These are phyloP conservation scores for Populus alba DNA, from an alignment of 345 rosid species.

Conservation along the genomic window DNA sequence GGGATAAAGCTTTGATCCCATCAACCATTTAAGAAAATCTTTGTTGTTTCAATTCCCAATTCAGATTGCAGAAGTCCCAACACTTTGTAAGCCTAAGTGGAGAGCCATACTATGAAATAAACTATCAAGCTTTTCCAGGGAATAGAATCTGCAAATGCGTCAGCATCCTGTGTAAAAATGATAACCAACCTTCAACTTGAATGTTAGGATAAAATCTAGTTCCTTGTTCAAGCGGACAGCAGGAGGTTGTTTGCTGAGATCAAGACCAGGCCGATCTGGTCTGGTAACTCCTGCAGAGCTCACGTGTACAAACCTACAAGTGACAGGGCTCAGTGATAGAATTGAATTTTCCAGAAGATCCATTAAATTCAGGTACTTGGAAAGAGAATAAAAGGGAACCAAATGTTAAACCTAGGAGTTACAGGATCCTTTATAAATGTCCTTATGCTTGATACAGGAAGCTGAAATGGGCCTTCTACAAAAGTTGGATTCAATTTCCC, in stretches of 20 bases:
- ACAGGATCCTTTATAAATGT: constrained; percentile 72
- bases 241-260: constrained; percentile 90
- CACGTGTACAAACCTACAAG: constrained; percentile 82
- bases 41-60: neutral
- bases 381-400: neutral
- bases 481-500: constrained; percentile 89
- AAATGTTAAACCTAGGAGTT: constrained; percentile 65
- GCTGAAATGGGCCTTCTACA: constrained; percentile 79
- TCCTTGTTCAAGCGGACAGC: constrained; percentile 98
- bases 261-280: constrained; percentile 93
- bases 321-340: neutral
- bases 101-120: neutral
- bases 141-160: neutral
- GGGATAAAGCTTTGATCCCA: neutral
- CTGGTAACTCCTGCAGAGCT: constrained; percentile 93
- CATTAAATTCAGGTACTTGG: neutral
- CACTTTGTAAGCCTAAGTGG: neutral
- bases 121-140: neutral
- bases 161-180: neutral
- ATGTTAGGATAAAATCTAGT: constrained; percentile 76
- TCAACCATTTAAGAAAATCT: neutral
- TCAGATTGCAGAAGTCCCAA: neutral
- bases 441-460: constrained; percentile 62
- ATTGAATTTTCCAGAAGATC: neutral
- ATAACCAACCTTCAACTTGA: constrained; percentile 71